phyloP scores from a whole-genome alignment of 192 early-diverging fungal genomes.

The Thamnidium elegans region DNA sequence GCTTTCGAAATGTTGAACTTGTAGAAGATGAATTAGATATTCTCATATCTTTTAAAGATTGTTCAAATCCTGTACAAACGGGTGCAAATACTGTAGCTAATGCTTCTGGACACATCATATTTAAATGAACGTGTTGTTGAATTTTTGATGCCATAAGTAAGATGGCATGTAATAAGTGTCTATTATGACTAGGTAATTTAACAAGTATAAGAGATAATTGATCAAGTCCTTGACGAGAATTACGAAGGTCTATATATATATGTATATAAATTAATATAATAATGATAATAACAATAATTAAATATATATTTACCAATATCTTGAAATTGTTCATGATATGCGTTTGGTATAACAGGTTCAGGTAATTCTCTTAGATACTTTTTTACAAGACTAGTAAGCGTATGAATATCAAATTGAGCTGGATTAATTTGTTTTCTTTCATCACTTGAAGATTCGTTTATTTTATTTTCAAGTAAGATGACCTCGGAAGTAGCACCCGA shows the following conservation, averaged over 20 bases:
- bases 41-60: slow-evolving; percentile 15
- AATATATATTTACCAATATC: slow-evolving; percentile 9
- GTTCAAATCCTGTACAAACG: slow-evolving; percentile 30
- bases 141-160: slow-evolving; percentile 21
- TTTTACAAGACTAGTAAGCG: slow-evolving; percentile 35
- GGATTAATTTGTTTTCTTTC: slow-evolving; percentile 28
- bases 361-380: slow-evolving; percentile 33
- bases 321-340: slow-evolving; percentile 25
- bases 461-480: slow-evolving; percentile 13
- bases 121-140: slow-evolving; percentile 13
- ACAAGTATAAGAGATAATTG: slow-evolving; percentile 1
- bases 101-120: slow-evolving; percentile 37
- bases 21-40: neutral
- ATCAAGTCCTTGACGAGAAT: neutral
- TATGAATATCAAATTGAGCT: slow-evolving; percentile 27
- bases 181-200: slow-evolving; percentile 23
- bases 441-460: slow-evolving; percentile 18
- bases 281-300: too few relatives aligned
- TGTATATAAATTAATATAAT: neutral
- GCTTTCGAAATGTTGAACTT: neutral
- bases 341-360: slow-evolving; percentile 28
- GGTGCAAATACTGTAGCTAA: slow-evolving; percentile 35
- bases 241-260: neutral
- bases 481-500: slow-evolving; percentile 33
- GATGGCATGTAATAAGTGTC: slow-evolving; percentile 32